phyloP scores from a whole-genome alignment of 306 rosid genomes.

The Ormosia semicastrata region DNA sequence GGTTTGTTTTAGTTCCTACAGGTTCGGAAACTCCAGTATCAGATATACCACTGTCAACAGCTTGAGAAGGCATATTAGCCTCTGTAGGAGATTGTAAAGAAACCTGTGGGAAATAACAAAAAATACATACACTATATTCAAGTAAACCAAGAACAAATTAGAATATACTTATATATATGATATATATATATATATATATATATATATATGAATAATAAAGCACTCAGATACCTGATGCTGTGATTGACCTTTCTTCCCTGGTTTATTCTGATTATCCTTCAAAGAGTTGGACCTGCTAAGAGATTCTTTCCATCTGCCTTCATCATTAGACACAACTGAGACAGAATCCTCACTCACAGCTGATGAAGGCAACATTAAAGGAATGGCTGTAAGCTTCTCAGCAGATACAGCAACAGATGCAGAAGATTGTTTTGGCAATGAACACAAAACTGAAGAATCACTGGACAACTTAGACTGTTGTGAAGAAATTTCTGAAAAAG shows the following conservation, averaged over 20 bases:
- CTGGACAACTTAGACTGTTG: slow-evolving; percentile 38
- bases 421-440: slow-evolving; percentile 37
- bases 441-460: slow-evolving; percentile 37
- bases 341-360: slow-evolving; percentile 39
- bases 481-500: slow-evolving; percentile 26
- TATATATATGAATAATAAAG: not conserved
- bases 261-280: slow-evolving; percentile 63
- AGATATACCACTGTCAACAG: slow-evolving; percentile 39
- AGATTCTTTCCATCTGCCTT: slow-evolving; percentile 51
- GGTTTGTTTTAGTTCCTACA: slow-evolving; percentile 33
- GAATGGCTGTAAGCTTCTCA: slow-evolving; percentile 34
- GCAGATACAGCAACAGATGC: too few relatives aligned
- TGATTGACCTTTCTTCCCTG: slow-evolving; percentile 55
- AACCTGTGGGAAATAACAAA: slow-evolving; percentile 45
- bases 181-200: not conserved
- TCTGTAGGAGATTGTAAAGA: slow-evolving; percentile 42
- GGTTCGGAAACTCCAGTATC: slow-evolving; percentile 46
- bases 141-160: not conserved
- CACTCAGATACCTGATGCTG: slow-evolving; percentile 62
- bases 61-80: slow-evolving; percentile 33
- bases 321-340: slow-evolving; percentile 38
- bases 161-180: too few relatives aligned
- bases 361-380: slow-evolving; percentile 25
- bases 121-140: not conserved
- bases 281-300: slow-evolving; percentile 59